A percentile compares a stretch with the other conserved stretches of the same genome.
Evolutionary conservation across 371 early-diverging fungal species (phyloP).

Genomic region (Blakeslea trispora): DNA sequence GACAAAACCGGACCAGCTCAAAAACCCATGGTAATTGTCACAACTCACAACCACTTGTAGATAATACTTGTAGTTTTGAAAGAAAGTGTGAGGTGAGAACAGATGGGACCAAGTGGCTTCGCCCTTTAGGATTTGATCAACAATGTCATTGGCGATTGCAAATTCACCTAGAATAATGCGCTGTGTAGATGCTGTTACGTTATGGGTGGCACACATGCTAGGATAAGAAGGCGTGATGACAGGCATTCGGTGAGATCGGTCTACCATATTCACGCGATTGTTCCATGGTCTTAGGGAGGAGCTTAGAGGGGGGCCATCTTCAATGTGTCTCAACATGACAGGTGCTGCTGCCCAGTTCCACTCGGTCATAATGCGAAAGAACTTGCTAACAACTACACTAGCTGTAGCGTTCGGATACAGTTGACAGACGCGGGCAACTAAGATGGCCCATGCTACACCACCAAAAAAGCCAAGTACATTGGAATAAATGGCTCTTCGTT

Average conservation of each 20-base stretch:
- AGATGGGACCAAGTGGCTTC: constrained; percentile 38
- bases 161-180: constrained; percentile 71
- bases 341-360: constrained; percentile 83
- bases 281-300: constrained; percentile 86
- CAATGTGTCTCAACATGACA: constrained; percentile 78
- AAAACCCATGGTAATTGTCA: constrained; percentile 55
- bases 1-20: constrained; percentile 82
- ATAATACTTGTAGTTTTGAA: constrained; percentile 83
- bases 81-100: constrained; percentile 87
- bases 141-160: constrained; percentile 28
- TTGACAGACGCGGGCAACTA: constrained; percentile 90
- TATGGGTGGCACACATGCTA: constrained; percentile 98
- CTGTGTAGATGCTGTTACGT: constrained; percentile 68
- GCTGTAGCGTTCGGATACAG: constrained; percentile 85
- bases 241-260: constrained; percentile 81
- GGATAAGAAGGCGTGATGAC: constrained; percentile 97
- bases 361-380: constrained; percentile 67
- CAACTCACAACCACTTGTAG: constrained; percentile 75
- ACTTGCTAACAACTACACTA: constrained; percentile 74
- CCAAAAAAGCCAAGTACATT: constrained; percentile 93
- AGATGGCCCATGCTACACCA: constrained; percentile 94
- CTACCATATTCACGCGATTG: constrained; percentile 43
- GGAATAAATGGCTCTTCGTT: constrained; percentile 80
- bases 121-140: constrained; percentile 24
- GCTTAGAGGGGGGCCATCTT: constrained; percentile 57